These are phyloP conservation scores for Linnemannia zychae DNA, from an alignment of 192 early-diverging fungal species.

Conservation along the genomic window DNA sequence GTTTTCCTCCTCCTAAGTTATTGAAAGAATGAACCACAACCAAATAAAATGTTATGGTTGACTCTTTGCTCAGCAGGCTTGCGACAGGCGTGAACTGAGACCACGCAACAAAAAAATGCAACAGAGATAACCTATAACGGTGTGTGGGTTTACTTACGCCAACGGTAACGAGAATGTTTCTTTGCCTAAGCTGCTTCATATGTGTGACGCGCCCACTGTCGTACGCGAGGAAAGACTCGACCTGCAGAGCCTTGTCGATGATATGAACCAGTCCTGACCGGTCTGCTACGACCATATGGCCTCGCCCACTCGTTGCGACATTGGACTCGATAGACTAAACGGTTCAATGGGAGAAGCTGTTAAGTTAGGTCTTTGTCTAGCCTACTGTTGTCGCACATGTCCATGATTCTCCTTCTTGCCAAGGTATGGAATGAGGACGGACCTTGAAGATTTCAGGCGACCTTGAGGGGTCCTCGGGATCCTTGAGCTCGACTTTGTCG, in stretches of 20 bases:
- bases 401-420: neutral
- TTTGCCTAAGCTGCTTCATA: conserved; percentile 83
- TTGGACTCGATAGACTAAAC: conserved; percentile 48
- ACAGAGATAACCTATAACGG: no score
- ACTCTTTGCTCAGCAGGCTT: neutral
- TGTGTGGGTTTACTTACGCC: conserved; percentile 74
- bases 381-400: neutral
- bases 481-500: conserved; percentile 72
- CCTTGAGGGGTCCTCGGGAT: conserved; percentile 65
- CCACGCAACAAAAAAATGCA: no score
- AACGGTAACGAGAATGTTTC: conserved; percentile 84
- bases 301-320: conserved; percentile 48
- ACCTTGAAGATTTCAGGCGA: conserved; percentile 74
- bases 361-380: neutral
- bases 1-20: conserved; percentile 65
- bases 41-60: neutral
- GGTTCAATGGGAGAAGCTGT: neutral
- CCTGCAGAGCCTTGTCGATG: conserved; percentile 73
- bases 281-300: conserved; percentile 60
- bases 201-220: conserved; percentile 82
- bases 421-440: conserved; percentile 6
- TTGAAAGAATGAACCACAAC: neutral
- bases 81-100: no score
- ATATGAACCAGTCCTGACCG: conserved; percentile 73
- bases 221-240: conserved; percentile 74